Evolutionary conservation across 768 basidiomycete species (phyloP).

Genomic region (Gloeopeniophorella convolvens): DNA sequence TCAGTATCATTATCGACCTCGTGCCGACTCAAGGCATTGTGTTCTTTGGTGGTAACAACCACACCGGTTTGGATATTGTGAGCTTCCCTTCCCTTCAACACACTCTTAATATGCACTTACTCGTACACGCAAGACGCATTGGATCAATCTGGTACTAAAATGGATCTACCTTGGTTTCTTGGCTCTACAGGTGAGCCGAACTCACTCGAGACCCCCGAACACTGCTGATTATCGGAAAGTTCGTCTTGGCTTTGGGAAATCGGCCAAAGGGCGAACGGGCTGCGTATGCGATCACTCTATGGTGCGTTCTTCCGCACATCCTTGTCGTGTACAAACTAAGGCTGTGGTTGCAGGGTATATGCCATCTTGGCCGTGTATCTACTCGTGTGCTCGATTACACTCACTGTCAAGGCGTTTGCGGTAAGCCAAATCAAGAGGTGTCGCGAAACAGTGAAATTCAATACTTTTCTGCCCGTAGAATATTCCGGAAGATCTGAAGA

Average conservation of each 20-base stretch:
- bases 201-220: neutral
- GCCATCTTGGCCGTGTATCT: constrained; percentile 80
- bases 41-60: constrained; percentile 61
- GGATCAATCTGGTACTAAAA: constrained; percentile 76
- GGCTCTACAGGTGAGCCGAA: constrained; percentile 53
- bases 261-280: constrained; percentile 83
- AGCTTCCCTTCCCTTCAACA: constrained; percentile 25
- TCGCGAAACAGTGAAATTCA: too few species aligned
- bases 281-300: constrained; percentile 65
- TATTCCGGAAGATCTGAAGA: constrained; percentile 45
- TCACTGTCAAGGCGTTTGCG: constrained; percentile 74
- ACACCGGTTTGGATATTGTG: constrained; percentile 41
- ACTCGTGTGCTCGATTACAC: constrained; percentile 77
- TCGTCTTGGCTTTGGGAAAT: constrained; percentile 69
- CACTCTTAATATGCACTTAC: neutral
- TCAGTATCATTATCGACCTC: constrained; percentile 90
- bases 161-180: constrained; percentile 87
- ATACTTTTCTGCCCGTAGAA: constrained; percentile 37
- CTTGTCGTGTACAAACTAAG: constrained; percentile 5
- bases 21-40: constrained; percentile 47
- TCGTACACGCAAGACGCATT: constrained; percentile 58
- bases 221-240: constrained; percentile 29
- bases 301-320: constrained; percentile 36
- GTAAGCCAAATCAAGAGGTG: constrained; percentile 35
- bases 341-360: constrained; percentile 54